These are phyloP conservation scores for Lanzia echinophila DNA, from an alignment of 2,329 filamentous ascomycete genomes.

Conservation along the genomic window DNA sequence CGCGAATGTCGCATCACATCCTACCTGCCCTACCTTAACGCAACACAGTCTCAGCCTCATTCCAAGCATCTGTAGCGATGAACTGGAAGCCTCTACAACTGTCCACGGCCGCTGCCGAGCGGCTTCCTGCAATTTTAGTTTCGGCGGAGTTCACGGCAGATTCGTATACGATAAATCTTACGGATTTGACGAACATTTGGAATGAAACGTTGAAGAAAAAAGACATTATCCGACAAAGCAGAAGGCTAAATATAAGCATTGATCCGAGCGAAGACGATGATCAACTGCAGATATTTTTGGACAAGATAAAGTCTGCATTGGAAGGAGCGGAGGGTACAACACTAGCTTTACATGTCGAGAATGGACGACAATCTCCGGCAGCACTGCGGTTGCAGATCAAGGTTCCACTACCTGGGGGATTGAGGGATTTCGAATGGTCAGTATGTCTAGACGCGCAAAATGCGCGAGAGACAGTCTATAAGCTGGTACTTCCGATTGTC, in stretches of 20 bases:
- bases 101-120: conserved; percentile 19
- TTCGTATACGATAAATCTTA: conserved; percentile 60
- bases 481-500: conserved; percentile 41
- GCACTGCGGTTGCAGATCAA: conserved; percentile 40
- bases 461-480: conserved; percentile 34
- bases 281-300: conserved; percentile 61
- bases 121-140: conserved; percentile 55
- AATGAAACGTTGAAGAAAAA: conserved; percentile 54
- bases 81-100: conserved; percentile 22
- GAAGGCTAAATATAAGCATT: conserved; percentile 60
- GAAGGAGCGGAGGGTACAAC: conserved; percentile 38
- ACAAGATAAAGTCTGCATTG: conserved; percentile 50
- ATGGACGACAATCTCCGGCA: conserved; percentile 22
- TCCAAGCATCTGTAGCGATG: conserved; percentile 11
- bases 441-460: conserved; percentile 44
- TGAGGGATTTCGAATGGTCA: conserved; percentile 59
- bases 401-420: conserved; percentile 53
- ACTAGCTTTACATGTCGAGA: conserved; percentile 37
- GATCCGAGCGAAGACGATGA: conserved; percentile 59
- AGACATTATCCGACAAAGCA: conserved; percentile 56
- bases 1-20: not conserved
- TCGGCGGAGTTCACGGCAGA: conserved; percentile 48
- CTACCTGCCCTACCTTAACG: not conserved
- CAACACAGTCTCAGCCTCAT: not conserved
- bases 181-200: conserved; percentile 71